Evolutionary conservation across 2,329 filamentous ascomycete species (phyloP), one percentile per base, ranked within the genome.

Genomic region (Ophiocordyceps sinensis): DNA sequence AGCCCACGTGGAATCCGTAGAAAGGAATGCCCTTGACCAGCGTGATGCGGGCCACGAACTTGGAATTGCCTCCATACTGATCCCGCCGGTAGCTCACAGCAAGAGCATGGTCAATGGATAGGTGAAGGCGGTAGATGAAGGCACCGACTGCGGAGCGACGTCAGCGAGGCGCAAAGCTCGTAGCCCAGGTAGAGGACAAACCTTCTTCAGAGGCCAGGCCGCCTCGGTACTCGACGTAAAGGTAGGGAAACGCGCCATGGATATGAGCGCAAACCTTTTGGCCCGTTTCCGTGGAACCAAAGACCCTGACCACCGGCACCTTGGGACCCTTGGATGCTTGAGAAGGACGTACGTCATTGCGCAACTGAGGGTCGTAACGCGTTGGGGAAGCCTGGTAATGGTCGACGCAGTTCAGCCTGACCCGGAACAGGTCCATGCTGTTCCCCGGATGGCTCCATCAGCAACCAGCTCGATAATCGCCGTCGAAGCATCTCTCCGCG

Each of bases 241-340:
- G 67, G 56, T 98, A 98, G 1, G 91, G 91, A 53, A 98, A 88
- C 19, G 85, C 87, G 45, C 93, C 91, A 61, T 96, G 91, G 42
- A 98, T 77, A 64, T 98, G 91, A 28, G 85, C 85, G 64, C 91
- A 95, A 14, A 95, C 86, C 56, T 93, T 95, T 62, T 96, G 88
- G 0, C 91, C 91, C 0, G 86, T 91, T 58, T 94, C 86, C 1
- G 89, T 95, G 4, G 87, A 80, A 1, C 91, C 91, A 62, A 96
- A 98, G 11, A 93, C 75, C 48, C 91, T 78, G 45, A 98, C 79
- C 11, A 96, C 77, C 0, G 91, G 89, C 0, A 96, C 78, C 48
- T 78, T 82, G 10, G 84, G 80, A 29, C 76, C 73, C 44, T 76
- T 78, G 46, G 70, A 65, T 44, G 73, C 63, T 52, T 79, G 71